Conservation (phyloP, 495 filamentous ascomycete genomes). For the Letharia columbiana region DNA sequence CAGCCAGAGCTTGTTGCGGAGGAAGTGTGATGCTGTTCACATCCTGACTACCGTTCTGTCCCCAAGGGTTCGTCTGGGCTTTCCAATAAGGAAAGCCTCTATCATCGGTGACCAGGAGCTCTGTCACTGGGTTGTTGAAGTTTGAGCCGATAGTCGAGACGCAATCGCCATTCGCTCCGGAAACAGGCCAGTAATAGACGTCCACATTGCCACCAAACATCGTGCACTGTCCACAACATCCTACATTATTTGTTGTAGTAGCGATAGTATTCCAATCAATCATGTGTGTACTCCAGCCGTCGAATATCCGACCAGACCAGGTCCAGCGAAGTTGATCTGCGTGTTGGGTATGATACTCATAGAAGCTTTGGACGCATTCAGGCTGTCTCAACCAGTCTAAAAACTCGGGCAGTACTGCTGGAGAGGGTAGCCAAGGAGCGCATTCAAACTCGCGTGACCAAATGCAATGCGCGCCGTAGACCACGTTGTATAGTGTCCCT, state of each 20-base stretch:
- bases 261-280: neutral
- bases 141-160: neutral
- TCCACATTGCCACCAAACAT: slow-evolving; percentile 8
- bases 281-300: neutral
- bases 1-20: neutral
- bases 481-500: neutral
- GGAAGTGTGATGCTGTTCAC: neutral
- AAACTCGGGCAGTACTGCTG: neutral
- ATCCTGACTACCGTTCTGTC: neutral
- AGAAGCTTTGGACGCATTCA: slow-evolving; percentile 8
- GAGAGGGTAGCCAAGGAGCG: neutral
- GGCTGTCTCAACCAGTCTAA: slow-evolving; percentile 5
- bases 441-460: slow-evolving; percentile 3
- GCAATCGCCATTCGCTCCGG: neutral
- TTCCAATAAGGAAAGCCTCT: slow-evolving; percentile 6
- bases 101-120: neutral
- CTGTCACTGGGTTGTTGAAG: neutral
- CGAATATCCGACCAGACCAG: neutral
- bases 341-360: slow-evolving; percentile 7
- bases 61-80: slow-evolving; percentile 9
- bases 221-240: slow-evolving; percentile 1
- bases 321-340: neutral
- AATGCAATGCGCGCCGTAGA: slow-evolving; percentile 10
- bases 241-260: neutral
- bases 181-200: slow-evolving; percentile 13